A percentile compares a stretch with the other conserved stretches of the same genome.
Conservation (phyloP, 179 eudicot species). For the Gypsophila paniculata region DNA sequence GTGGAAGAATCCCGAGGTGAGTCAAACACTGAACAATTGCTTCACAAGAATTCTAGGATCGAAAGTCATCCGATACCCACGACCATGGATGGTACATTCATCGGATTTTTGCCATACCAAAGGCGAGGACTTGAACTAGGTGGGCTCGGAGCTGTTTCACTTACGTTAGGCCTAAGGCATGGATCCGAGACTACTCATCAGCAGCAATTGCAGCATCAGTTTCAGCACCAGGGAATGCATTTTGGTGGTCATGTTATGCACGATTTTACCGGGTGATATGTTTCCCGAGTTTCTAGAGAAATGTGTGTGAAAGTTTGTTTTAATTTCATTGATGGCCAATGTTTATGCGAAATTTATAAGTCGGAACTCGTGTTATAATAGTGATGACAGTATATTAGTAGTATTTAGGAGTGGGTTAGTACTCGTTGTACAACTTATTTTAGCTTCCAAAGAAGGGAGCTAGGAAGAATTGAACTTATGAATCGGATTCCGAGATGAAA, state of each 20-base stretch:
- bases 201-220: conserved; percentile 30
- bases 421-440: no score
- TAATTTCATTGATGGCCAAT: neutral
- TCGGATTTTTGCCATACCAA: conserved; percentile 25
- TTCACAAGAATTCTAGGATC: conserved; percentile 22
- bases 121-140: conserved; percentile 29
- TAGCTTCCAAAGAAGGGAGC: no score
- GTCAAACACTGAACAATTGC: conserved; percentile 16
- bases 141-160: conserved; percentile 31
- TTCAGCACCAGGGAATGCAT: conserved; percentile 29
- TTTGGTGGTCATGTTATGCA: conserved; percentile 28
- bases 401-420: no score
- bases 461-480: no score
- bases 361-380: neutral
- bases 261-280: conserved; percentile 18
- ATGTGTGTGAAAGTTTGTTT: neutral
- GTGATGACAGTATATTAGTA: neutral
- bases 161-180: conserved; percentile 31
- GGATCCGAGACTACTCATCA: conserved; percentile 31
- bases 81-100: conserved; percentile 22
- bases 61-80: conserved; percentile 19
- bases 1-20: conserved; percentile 20
- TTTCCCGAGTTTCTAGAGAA: neutral
- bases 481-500: no score
- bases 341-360: neutral